Conservation (phyloP, 805 yeast species). For the Candida maris region DNA sequence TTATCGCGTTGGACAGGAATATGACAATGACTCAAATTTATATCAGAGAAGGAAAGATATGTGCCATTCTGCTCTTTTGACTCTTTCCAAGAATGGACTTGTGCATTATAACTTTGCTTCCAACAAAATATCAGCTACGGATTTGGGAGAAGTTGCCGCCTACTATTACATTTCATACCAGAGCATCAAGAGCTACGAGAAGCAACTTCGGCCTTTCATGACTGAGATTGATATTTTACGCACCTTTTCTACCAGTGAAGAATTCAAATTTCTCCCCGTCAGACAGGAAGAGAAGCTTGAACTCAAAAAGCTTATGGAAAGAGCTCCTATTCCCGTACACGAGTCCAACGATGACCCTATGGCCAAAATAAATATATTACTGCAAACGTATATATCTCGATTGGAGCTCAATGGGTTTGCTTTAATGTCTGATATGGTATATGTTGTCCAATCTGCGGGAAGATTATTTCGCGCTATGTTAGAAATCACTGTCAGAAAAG, state of each 20-base stretch:
- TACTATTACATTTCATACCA: conserved; percentile 75
- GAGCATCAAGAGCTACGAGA: conserved; percentile 67
- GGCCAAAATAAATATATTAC: conserved; percentile 73
- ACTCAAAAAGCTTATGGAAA: conserved; percentile 60
- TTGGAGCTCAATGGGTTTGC: conserved; percentile 83
- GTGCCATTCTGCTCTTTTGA: conserved; percentile 68
- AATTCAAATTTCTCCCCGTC: conserved; percentile 78
- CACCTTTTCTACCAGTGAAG: conserved; percentile 77
- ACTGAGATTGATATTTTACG: conserved; percentile 71
- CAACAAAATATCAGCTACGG: conserved; percentile 55
- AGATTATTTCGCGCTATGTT: conserved; percentile 80
- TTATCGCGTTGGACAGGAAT: conserved; percentile 72
- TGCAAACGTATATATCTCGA: conserved; percentile 85
- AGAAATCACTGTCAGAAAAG: conserved; percentile 67
- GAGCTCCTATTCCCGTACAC: conserved; percentile 82
- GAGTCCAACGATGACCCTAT: conserved; percentile 66
- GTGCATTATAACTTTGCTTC: conserved; percentile 51
- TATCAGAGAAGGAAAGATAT: conserved; percentile 59
- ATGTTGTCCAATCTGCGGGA: conserved; percentile 89
- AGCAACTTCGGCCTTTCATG: conserved; percentile 58
- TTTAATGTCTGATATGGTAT: conserved; percentile 87
- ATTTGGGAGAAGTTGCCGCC: conserved; percentile 80
- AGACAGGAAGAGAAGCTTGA: conserved; percentile 84
- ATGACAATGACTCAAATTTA: conserved; percentile 48
- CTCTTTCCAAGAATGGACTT: conserved; percentile 55